Evolutionary conservation across 176 grass and related monocot genomes (phyloP).

Genomic region (Ensete glaucum): DNA sequence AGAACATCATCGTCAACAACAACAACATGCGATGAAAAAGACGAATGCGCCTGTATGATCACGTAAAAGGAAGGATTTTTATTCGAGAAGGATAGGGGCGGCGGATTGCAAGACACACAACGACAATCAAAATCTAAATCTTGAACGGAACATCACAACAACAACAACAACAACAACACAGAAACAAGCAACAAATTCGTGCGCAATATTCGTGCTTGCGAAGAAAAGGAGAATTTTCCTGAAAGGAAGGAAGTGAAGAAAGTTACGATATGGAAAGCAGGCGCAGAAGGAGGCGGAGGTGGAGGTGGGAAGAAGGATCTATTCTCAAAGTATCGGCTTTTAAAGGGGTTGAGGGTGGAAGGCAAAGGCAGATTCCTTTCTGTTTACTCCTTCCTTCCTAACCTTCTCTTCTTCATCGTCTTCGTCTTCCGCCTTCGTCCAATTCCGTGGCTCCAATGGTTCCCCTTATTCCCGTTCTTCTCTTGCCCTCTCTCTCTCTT

Average conservation of each 20-base stretch:
- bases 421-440: not conserved
- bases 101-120: no score
- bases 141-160: not conserved
- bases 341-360: not conserved
- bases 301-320: not conserved
- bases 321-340: not conserved
- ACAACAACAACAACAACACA: not conserved
- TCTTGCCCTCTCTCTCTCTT: not conserved
- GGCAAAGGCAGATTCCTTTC: not conserved
- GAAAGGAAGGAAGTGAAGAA: not conserved
- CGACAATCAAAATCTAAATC: not conserved
- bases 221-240: not conserved
- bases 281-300: not conserved
- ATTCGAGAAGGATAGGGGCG: no score
- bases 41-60: not conserved
- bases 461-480: not conserved
- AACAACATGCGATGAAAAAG: not conserved
- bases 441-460: not conserved
- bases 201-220: not conserved
- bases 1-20: not conserved
- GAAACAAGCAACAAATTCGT: not conserved
- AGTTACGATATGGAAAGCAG: no score
- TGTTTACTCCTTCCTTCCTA: not conserved
- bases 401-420: not conserved
- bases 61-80: not conserved